These are phyloP conservation scores for Knoxia roxburghii DNA, from an alignment of 257 asterid genomes.

Conservation along the genomic window DNA sequence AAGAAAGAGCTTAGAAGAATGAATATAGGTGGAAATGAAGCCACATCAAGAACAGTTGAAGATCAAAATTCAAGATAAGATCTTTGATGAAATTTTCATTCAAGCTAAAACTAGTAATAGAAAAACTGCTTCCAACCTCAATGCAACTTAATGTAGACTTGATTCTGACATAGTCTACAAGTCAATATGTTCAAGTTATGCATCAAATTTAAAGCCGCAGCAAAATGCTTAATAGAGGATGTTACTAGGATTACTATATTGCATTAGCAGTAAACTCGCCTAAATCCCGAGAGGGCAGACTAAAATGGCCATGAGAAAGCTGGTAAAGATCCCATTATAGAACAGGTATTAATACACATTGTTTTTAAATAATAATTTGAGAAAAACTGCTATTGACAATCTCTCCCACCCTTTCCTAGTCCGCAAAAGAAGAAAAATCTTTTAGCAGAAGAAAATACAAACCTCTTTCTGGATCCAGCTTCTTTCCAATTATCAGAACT, in stretches of 20 bases:
- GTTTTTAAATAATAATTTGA: too few relatives aligned
- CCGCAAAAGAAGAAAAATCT: not conserved
- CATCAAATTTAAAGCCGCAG: not conserved
- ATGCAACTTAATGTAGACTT: not conserved
- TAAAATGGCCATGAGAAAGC: too few relatives aligned
- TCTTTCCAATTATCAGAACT: constrained; percentile 34
- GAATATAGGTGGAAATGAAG: not conserved
- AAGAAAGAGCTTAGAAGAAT: not conserved
- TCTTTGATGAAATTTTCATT: not conserved
- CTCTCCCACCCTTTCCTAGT: too few relatives aligned
- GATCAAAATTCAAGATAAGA: not conserved
- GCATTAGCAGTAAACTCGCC: too few relatives aligned
- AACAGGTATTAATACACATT: too few relatives aligned
- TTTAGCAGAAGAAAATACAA: not conserved
- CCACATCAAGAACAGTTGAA: not conserved
- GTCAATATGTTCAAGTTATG: not conserved
- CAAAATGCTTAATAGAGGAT: not conserved
- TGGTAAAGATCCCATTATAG: not conserved
- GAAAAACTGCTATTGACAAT: not conserved
- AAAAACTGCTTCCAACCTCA: not conserved
- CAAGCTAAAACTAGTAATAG: not conserved
- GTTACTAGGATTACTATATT: not conserved
- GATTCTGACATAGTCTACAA: not conserved
- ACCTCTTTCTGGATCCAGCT: constrained; percentile 48
- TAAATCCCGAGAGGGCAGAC: not conserved